Evolutionary conservation across 768 basidiomycete species (phyloP).

Genomic region (Russula sp.): DNA sequence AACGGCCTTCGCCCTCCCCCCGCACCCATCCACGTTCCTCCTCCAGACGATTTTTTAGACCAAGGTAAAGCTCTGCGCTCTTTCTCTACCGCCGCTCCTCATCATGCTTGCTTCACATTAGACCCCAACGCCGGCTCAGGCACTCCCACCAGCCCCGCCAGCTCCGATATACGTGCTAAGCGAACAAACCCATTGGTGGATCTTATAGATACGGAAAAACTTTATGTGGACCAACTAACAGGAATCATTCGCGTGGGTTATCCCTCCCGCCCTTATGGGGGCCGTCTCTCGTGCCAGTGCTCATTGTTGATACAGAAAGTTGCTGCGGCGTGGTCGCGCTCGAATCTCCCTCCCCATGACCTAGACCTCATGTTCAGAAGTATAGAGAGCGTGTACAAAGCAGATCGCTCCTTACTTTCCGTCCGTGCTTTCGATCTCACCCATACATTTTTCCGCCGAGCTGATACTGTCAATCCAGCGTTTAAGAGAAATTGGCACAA

Average conservation of each 20-base stretch:
- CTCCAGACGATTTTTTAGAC: slow-evolving; percentile 19
- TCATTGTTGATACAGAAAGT: slow-evolving; percentile 61
- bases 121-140: slow-evolving; percentile 16
- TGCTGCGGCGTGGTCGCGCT: slow-evolving; percentile 95
- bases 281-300: slow-evolving; percentile 13
- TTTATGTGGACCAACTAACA: slow-evolving; percentile 86
- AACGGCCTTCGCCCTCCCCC: slow-evolving; percentile 28
- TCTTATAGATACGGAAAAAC: slow-evolving; percentile 90
- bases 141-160: slow-evolving; percentile 27
- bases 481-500: slow-evolving; percentile 90
- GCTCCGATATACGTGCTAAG: slow-evolving; percentile 48
- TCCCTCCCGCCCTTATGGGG: slow-evolving; percentile 5
- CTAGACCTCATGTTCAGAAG: slow-evolving; percentile 93
- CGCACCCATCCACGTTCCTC: slow-evolving; percentile 18
- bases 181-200: slow-evolving; percentile 83
- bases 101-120: slow-evolving; percentile 6
- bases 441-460: slow-evolving; percentile 19
- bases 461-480: slow-evolving; percentile 49
- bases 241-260: slow-evolving; percentile 82
- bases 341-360: slow-evolving; percentile 88
- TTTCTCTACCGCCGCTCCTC: slow-evolving; percentile 4
- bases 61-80: slow-evolving; percentile 6
- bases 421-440: slow-evolving; percentile 44
- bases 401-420: slow-evolving; percentile 74
- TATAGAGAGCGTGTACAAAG: slow-evolving; percentile 89